These are phyloP conservation scores for Grosmannia clavigera DNA, from an alignment of 2,329 filamentous ascomycete genomes.

Conservation along the genomic window DNA sequence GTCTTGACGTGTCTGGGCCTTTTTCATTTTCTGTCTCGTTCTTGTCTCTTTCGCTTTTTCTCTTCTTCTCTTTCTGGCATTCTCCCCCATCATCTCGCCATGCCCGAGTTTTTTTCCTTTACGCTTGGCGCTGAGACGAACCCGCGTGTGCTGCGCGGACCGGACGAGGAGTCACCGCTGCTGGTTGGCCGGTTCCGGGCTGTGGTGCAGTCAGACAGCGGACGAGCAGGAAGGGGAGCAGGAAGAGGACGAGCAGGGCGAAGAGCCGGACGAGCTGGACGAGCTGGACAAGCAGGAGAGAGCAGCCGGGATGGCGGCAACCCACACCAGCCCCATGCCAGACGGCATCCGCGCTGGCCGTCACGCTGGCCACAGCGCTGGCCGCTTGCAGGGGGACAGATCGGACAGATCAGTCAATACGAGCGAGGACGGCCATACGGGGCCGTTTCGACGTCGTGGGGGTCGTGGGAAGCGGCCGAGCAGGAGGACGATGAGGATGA, in stretches of 20 bases:
- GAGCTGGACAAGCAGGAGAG: no score
- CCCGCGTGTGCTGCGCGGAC: conserved; percentile 27
- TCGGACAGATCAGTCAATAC: not conserved
- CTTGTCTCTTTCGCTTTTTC: not conserved
- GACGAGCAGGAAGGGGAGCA: no score
- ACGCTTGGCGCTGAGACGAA: conserved; percentile 51
- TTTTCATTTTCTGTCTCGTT: no score
- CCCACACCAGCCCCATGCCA: not conserved
- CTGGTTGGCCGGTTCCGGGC: conserved; percentile 54
- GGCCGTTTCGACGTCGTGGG: no score
- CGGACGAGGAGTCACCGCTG: conserved; percentile 39
- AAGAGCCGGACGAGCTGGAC: no score
- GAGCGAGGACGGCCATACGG: no score
- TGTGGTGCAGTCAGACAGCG: conserved; percentile 21
- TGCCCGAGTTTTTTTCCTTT: conserved; percentile 57
- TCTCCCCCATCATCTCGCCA: conserved; percentile 15
- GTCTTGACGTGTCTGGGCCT: no score
- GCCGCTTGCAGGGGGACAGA: not conserved
- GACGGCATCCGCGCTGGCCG: not conserved
- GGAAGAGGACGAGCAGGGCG: no score
- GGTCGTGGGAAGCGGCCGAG: not conserved
- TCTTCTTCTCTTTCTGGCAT: not conserved
- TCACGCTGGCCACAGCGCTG: not conserved
- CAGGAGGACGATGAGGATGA: conserved; percentile 6
- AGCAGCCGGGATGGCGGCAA: not conserved